phyloP scores from a whole-genome alignment of 148 eudicot genomes.

The Talinum fruticosum region DNA sequence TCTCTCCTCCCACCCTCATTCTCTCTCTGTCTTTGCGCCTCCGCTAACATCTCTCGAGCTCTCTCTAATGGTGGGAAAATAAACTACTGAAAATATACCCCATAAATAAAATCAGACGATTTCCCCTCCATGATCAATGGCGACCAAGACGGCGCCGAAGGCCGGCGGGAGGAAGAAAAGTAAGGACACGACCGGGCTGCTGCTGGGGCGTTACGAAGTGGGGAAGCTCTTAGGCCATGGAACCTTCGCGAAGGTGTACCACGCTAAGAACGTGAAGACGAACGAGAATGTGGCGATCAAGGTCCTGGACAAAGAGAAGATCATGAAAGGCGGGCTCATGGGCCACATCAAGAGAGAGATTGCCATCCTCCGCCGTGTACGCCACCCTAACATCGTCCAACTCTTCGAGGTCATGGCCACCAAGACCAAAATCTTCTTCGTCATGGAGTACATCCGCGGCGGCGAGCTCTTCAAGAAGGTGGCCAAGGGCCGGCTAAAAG shows the following conservation, averaged over 20 bases:
- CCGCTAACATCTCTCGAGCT: too few relatives aligned
- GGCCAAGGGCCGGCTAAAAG: constrained; percentile 47
- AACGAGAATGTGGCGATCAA: constrained; percentile 49
- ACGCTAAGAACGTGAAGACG: constrained; percentile 38
- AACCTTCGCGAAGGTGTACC: constrained; percentile 56
- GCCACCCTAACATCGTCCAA: constrained; percentile 62
- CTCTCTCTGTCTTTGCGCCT: too few relatives aligned
- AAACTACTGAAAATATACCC: too few relatives aligned
- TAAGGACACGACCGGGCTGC: constrained; percentile 15
- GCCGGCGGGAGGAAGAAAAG: background rate
- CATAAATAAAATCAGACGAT: too few relatives aligned
- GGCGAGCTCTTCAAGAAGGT: constrained; percentile 64
- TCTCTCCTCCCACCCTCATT: too few relatives aligned
- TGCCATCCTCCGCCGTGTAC: constrained; percentile 45
- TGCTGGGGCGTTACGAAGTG: constrained; percentile 49
- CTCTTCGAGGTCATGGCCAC: constrained; percentile 65
- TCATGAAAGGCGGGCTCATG: constrained; percentile 50
- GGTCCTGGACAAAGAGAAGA: constrained; percentile 56
- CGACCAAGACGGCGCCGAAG: background rate
- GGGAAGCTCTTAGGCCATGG: constrained; percentile 55
- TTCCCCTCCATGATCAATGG: background rate
- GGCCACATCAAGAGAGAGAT: constrained; percentile 58
- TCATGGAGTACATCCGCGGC: constrained; percentile 55
- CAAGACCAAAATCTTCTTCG: constrained; percentile 53
- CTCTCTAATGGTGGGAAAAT: too few relatives aligned